Evolutionary conservation across 1,139 yeast species (phyloP).

Genomic region (Candida sanyaensis): DNA sequence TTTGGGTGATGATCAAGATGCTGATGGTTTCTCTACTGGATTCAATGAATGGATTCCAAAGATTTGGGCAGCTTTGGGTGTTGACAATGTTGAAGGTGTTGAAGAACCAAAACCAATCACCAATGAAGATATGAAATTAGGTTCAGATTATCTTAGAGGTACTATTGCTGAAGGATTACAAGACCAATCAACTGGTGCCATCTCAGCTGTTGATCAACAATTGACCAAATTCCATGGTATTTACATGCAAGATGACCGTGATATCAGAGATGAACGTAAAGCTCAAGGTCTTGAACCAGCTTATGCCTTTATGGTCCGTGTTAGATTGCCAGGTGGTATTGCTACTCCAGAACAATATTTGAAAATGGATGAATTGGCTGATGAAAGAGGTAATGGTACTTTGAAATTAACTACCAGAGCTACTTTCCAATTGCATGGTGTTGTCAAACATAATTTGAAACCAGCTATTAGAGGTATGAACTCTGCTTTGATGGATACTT

Average conservation of each 20-base stretch:
- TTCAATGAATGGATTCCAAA: slow-evolving; percentile 84
- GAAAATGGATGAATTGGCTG: slow-evolving; percentile 79
- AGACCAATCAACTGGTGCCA: slow-evolving; percentile 88
- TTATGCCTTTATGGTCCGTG: slow-evolving; percentile 94
- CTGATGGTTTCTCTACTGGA: slow-evolving; percentile 92
- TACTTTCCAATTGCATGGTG: slow-evolving; percentile 95
- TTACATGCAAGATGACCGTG: slow-evolving; percentile 98
- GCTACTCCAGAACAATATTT: slow-evolving; percentile 90
- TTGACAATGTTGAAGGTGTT: slow-evolving; percentile 76
- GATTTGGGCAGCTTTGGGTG: slow-evolving; percentile 89
- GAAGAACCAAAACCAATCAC: slow-evolving; percentile 97
- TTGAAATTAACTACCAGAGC: slow-evolving; percentile 96
- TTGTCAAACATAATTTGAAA: slow-evolving; percentile 85
- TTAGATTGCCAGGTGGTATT: slow-evolving; percentile 91
- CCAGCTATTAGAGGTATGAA: slow-evolving; percentile 94
- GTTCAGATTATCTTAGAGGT: slow-evolving; percentile 87
- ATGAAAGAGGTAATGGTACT: slow-evolving; percentile 87
- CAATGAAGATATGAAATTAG: slow-evolving; percentile 92
- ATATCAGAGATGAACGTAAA: slow-evolving; percentile 89
- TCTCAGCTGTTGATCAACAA: slow-evolving; percentile 91
- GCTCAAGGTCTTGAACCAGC: slow-evolving; percentile 94
- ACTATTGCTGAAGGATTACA: slow-evolving; percentile 85
- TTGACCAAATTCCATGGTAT: slow-evolving; percentile 97
- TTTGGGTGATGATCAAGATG: slow-evolving; percentile 95
- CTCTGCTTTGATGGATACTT: slow-evolving; percentile 84